Percentiles rank a stretch among this genome's conserved stretches.
phyloP scores from a whole-genome alignment of 495 filamentous ascomycete species.

The Penicillium arizonense region DNA sequence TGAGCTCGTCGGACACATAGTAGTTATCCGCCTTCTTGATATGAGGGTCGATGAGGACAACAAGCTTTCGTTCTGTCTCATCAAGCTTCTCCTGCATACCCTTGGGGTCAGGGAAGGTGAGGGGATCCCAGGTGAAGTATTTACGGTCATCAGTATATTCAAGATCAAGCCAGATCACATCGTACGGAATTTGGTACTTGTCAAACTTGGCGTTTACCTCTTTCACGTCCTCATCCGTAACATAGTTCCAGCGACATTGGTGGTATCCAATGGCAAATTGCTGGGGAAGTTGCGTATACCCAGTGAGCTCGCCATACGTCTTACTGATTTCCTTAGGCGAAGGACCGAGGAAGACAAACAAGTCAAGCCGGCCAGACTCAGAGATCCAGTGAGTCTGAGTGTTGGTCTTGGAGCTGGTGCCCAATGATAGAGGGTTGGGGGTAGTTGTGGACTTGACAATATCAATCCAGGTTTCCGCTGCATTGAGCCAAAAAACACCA shows the following conservation, averaged over 20 bases:
- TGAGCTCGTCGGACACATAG: slow-evolving; percentile 72
- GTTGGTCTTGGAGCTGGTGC: slow-evolving; percentile 61
- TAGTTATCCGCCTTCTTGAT: slow-evolving; percentile 90
- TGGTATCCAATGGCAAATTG: slow-evolving; percentile 92
- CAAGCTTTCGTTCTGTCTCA: slow-evolving; percentile 80
- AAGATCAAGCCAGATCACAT: slow-evolving; percentile 98
- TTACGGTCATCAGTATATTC: slow-evolving; percentile 95
- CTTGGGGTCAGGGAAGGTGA: slow-evolving; percentile 81
- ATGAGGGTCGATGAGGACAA: slow-evolving; percentile 93
- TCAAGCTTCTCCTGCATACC: slow-evolving; percentile 86
- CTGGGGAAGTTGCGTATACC: slow-evolving; percentile 86
- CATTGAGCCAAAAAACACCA: slow-evolving; percentile 98
- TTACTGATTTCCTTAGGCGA: slow-evolving; percentile 76
- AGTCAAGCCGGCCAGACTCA: slow-evolving; percentile 82
- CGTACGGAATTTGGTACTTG: slow-evolving; percentile 90
- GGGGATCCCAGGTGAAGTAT: slow-evolving; percentile 94
- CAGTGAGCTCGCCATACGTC: slow-evolving; percentile 87
- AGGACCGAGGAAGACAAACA: slow-evolving; percentile 92
- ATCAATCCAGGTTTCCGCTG: slow-evolving; percentile 96
- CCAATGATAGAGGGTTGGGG: slow-evolving; percentile 74
- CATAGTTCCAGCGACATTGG: slow-evolving; percentile 98
- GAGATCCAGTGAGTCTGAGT: slow-evolving; percentile 98
- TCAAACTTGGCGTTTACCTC: slow-evolving; percentile 96
- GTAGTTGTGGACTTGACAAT: slow-evolving; percentile 77
- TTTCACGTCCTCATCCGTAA: slow-evolving; percentile 93